Percentiles rank a stretch among this genome's conserved stretches.
phyloP scores from a whole-genome alignment of 2,329 filamentous ascomycete genomes.

The Phialocephala subalpina region DNA sequence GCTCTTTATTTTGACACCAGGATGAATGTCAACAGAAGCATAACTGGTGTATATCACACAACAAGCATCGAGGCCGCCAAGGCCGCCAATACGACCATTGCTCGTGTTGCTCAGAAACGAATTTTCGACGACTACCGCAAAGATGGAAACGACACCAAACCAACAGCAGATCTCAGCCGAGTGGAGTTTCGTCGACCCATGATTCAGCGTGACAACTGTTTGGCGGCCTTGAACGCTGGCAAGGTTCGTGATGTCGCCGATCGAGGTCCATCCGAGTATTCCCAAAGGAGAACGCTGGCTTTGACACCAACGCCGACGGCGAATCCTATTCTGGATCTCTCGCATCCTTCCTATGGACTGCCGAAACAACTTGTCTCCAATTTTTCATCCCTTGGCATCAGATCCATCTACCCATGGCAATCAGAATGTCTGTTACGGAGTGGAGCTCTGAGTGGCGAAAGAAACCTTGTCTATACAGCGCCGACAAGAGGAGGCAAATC shows the following conservation, averaged over 20 bases:
- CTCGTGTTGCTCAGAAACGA: conserved; percentile 36
- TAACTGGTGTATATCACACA: conserved; percentile 32
- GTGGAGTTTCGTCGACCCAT: conserved; percentile 33
- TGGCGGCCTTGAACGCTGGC: conserved; percentile 50
- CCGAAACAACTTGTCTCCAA: conserved; percentile 68
- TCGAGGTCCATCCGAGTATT: conserved; percentile 56
- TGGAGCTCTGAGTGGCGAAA: conserved; percentile 69
- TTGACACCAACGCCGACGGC: conserved; percentile 60
- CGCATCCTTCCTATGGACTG: conserved; percentile 69
- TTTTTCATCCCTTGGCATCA: conserved; percentile 71
- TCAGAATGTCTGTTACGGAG: conserved; percentile 75
- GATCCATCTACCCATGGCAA: conserved; percentile 81
- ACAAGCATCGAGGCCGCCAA: conserved; percentile 37
- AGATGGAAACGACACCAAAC: conserved; percentile 18
- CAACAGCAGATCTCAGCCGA: conserved; percentile 16
- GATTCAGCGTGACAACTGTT: conserved; percentile 19
- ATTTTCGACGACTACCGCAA: conserved; percentile 27
- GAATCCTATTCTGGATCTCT: conserved; percentile 67
- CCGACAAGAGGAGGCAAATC: conserved; percentile 83
- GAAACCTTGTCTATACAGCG: conserved; percentile 80
- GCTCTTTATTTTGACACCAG: conserved; percentile 1
- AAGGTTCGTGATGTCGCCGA: conserved; percentile 51
- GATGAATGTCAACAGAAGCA: conserved; percentile 31
- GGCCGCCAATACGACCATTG: conserved; percentile 30
- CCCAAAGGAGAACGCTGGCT: conserved; percentile 60